Percentiles rank a stretch among this genome's conserved stretches.
phyloP scores from a whole-genome alignment of 495 filamentous ascomycete genomes.

The Copromyces sp. region DNA sequence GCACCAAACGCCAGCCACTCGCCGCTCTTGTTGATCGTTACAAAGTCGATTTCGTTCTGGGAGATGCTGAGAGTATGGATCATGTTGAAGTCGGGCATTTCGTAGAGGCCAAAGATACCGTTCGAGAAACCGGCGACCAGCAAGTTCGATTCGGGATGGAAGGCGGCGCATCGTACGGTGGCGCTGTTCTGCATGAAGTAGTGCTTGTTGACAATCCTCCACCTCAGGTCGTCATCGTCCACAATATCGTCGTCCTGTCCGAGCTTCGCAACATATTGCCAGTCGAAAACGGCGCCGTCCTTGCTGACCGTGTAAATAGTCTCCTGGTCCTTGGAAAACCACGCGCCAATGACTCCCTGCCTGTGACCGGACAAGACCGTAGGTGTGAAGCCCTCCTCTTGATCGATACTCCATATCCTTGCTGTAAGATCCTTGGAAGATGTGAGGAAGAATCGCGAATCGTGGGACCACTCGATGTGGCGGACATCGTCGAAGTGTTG shows the following conservation, averaged over 20 bases:
- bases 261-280: constrained; percentile 54
- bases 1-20: constrained; percentile 99
- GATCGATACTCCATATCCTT: constrained; percentile 85
- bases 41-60: constrained; percentile 87
- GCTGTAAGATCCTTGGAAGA: constrained; percentile 86
- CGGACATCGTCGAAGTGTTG: constrained; percentile 82
- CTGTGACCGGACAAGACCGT: constrained; percentile 84
- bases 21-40: constrained; percentile 83
- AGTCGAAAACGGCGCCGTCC: constrained; percentile 46
- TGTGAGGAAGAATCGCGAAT: constrained; percentile 88
- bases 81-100: constrained; percentile 92
- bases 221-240: constrained; percentile 50
- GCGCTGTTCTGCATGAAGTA: constrained; percentile 89
- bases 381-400: constrained; percentile 77
- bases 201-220: constrained; percentile 78
- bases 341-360: constrained; percentile 76
- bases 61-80: constrained; percentile 90
- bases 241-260: constrained; percentile 51
- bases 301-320: constrained; percentile 48
- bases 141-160: constrained; percentile 76
- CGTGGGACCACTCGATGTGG: constrained; percentile 84
- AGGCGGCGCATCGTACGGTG: constrained; percentile 77
- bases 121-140: constrained; percentile 91
- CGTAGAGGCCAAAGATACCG: constrained; percentile 85
- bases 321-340: constrained; percentile 90